These are phyloP conservation scores for Coemansia sp. DNA, from an alignment of 192 early-diverging fungal genomes.

Conservation along the genomic window DNA sequence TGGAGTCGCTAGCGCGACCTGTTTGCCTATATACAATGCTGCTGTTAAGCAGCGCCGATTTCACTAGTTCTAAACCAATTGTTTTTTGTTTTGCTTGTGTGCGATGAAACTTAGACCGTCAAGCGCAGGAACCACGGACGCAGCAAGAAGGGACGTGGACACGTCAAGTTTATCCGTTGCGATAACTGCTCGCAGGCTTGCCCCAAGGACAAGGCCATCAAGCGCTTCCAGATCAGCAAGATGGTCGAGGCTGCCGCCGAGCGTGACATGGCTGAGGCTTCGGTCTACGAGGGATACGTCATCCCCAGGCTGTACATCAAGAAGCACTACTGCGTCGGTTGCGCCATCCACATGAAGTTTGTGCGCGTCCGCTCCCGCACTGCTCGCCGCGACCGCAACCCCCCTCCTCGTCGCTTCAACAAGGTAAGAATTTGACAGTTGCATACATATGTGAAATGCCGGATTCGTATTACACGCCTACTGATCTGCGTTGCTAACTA, in stretches of 20 bases:
- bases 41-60: neutral
- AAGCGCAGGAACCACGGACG: constrained; percentile 99
- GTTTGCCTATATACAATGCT: neutral
- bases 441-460: neutral
- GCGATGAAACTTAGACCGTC: constrained; percentile 67
- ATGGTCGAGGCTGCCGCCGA: constrained; percentile 98
- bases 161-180: constrained; percentile 96
- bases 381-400: constrained; percentile 88
- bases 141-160: constrained; percentile 98
- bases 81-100: constrained; percentile 5
- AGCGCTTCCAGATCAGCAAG: constrained; percentile 97
- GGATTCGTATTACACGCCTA: neutral
- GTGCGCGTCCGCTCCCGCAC: constrained; percentile 91
- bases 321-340: constrained; percentile 93
- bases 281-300: constrained; percentile 92
- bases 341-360: constrained; percentile 91
- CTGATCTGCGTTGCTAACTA: neutral
- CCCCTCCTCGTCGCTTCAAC: constrained; percentile 89
- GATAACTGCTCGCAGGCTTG: constrained; percentile 98
- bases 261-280: constrained; percentile 95
- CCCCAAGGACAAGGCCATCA: constrained; percentile 99
- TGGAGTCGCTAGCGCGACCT: neutral
- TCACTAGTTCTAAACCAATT: neutral
- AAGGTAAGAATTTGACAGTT: constrained; percentile 37
- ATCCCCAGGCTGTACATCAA: constrained; percentile 99